phyloP scores from a whole-genome alignment of 2,329 filamentous ascomycete species.

The Hypoxylon sp. region DNA sequence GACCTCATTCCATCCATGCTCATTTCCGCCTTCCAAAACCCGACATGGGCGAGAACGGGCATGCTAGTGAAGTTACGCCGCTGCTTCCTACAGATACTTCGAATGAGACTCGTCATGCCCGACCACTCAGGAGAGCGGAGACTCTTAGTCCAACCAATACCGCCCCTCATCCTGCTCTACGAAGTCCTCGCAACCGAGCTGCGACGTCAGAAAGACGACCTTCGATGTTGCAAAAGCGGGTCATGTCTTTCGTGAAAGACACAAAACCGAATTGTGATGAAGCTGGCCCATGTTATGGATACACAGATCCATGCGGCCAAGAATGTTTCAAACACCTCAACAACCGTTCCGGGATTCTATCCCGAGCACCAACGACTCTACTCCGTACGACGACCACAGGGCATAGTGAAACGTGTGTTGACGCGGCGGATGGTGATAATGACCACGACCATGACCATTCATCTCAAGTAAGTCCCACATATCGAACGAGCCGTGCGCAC shows the following conservation, averaged over 20 bases:
- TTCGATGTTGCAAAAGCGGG: slow-evolving; percentile 70
- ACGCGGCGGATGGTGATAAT: slow-evolving; percentile 51
- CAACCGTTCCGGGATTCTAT: slow-evolving; percentile 55
- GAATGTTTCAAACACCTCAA: slow-evolving; percentile 74
- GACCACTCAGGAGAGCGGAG: slow-evolving; percentile 50
- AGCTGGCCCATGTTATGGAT: slow-evolving; percentile 73
- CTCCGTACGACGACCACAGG: slow-evolving; percentile 61
- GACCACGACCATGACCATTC: slow-evolving; percentile 46
- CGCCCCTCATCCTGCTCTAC: slow-evolving; percentile 35
- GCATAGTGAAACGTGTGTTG: slow-evolving; percentile 52
- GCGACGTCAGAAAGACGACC: slow-evolving; percentile 61
- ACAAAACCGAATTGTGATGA: slow-evolving; percentile 75
- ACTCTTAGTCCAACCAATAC: slow-evolving; percentile 44
- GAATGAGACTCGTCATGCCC: slow-evolving; percentile 47
- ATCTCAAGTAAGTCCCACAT: slow-evolving; percentile 47
- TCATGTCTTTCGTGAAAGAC: slow-evolving; percentile 76
- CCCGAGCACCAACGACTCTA: slow-evolving; percentile 55
- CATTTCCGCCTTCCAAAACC: slow-evolving; percentile 35
- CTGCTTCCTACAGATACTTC: slow-evolving; percentile 57
- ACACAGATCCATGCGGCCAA: slow-evolving; percentile 75
- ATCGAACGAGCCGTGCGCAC: slow-evolving; percentile 49
- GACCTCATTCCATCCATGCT: slow-evolving; percentile 34
- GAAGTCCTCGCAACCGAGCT: slow-evolving; percentile 47
- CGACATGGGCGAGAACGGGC: slow-evolving; percentile 40
- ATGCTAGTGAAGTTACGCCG: slow-evolving; percentile 63